Evolutionary conservation across 1,284 basidiomycete genomes (phyloP).

Genomic region (Mycosarcoma maydis): DNA sequence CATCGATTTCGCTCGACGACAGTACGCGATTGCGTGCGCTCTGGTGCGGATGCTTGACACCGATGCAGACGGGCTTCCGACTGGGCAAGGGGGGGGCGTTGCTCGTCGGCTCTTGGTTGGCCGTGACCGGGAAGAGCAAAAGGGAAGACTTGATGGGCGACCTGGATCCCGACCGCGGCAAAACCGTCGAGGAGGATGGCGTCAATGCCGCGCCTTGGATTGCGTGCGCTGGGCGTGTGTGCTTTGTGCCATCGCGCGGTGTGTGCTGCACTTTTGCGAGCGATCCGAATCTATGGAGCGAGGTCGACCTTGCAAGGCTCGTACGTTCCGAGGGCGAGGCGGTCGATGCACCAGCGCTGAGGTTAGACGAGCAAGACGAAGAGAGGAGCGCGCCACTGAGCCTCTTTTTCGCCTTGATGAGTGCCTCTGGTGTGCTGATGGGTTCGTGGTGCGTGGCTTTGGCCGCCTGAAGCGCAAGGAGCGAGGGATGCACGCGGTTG

Average conservation of each 20-base stretch:
- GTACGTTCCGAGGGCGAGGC: constrained; percentile 15
- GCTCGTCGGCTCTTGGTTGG: background rate
- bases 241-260: constrained; percentile 1
- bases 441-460: constrained; percentile 25
- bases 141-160: constrained; percentile 42
- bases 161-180: constrained; percentile 15
- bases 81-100: background rate
- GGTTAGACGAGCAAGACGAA: constrained; percentile 10
- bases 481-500: constrained; percentile 32
- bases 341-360: background rate
- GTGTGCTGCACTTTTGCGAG: constrained; percentile 11
- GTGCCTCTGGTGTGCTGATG: constrained; percentile 41
- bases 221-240: background rate
- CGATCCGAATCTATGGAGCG: constrained; percentile 3
- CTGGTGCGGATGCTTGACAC: background rate
- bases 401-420: constrained; percentile 39
- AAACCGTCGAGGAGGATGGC: background rate
- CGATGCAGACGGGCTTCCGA: background rate
- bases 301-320: constrained; percentile 8
- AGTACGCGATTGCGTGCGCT: background rate
- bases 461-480: constrained; percentile 24
- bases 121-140: constrained; percentile 15
- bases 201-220: background rate
- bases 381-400: constrained; percentile 27
- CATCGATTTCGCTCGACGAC: constrained; percentile 37